phyloP scores from a whole-genome alignment of 805 yeast genomes.

The Saccharomycopsis vini region DNA sequence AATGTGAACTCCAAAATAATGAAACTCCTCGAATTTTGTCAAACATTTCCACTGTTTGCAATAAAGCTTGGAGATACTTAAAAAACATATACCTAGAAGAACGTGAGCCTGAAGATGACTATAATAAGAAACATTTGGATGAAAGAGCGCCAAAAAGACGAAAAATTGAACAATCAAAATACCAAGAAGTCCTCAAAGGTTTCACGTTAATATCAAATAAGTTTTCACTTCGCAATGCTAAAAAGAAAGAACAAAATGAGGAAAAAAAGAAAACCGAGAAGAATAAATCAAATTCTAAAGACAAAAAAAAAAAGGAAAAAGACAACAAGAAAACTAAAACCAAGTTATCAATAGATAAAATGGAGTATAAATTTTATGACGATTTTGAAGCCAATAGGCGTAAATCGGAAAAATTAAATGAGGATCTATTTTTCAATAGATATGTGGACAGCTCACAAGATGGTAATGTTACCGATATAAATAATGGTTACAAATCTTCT shows the following conservation, averaged over 20 bases:
- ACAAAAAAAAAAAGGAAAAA: too few species aligned
- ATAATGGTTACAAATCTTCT: too few species aligned
- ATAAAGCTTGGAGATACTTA: not conserved
- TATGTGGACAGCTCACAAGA: not conserved
- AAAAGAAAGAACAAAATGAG: not conserved
- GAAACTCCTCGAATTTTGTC: not conserved
- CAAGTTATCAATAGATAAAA: not conserved
- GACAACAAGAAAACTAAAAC: too few species aligned
- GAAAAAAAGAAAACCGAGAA: not conserved
- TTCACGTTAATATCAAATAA: too few species aligned
- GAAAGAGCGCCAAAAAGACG: not conserved
- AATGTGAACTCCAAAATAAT: not conserved
- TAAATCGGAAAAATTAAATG: slow-evolving; percentile 6
- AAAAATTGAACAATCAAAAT: not conserved
- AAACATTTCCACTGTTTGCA: not conserved
- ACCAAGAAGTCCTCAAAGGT: not conserved
- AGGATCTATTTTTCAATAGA: slow-evolving; percentile 2
- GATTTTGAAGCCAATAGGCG: slow-evolving; percentile 7
- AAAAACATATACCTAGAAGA: not conserved
- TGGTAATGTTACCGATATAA: not conserved
- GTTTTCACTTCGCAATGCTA: too few species aligned
- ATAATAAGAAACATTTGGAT: not conserved
- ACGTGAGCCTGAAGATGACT: not conserved
- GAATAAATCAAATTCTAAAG: too few species aligned
- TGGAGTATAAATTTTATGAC: slow-evolving; percentile 1